Conservation (phyloP, 2,329 filamentous ascomycete genomes). For the Colletotrichum endophyticum region DNA sequence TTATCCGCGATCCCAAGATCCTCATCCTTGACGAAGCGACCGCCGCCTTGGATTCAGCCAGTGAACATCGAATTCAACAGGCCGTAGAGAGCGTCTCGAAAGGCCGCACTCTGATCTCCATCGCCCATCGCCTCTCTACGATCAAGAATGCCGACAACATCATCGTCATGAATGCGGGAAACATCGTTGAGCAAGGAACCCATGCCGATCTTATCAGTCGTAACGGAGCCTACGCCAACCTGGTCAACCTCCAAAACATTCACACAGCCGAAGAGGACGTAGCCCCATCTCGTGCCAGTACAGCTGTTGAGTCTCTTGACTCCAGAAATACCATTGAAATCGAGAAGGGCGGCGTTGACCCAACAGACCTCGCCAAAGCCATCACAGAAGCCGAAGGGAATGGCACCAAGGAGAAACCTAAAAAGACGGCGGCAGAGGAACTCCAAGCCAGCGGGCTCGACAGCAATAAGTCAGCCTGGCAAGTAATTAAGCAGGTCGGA, state of each 20-base stretch:
- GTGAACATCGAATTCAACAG: conserved; percentile 53
- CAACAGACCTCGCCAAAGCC: neutral
- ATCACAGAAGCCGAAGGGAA: conserved; percentile 31
- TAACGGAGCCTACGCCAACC: conserved; percentile 55
- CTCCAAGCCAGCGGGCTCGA: conserved; percentile 41
- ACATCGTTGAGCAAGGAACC: conserved; percentile 65
- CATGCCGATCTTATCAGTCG: conserved; percentile 61
- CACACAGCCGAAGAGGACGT: conserved; percentile 34
- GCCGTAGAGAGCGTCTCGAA: conserved; percentile 47
- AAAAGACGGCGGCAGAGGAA: conserved; percentile 31
- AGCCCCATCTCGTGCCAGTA: conserved; percentile 33
- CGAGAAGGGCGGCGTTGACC: conserved; percentile 27
- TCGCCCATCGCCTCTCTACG: conserved; percentile 67
- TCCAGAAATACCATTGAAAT: conserved; percentile 47
- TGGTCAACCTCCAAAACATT: conserved; percentile 51
- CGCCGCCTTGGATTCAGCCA: conserved; percentile 49
- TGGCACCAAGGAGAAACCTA: conserved; percentile 44
- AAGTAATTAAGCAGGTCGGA: conserved; percentile 41
- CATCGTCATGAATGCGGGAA: conserved; percentile 65
- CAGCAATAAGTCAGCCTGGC: conserved; percentile 41
- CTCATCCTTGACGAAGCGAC: conserved; percentile 73
- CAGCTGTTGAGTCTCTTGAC: conserved; percentile 35
- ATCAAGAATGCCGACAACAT: conserved; percentile 69
- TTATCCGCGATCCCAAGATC: conserved; percentile 64
- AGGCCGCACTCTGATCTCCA: conserved; percentile 67